A percentile compares a stretch with the other conserved stretches of the same genome.
Evolutionary conservation across 2,329 filamentous ascomycete genomes (phyloP).

Genomic region (Claviceps digitariae): DNA sequence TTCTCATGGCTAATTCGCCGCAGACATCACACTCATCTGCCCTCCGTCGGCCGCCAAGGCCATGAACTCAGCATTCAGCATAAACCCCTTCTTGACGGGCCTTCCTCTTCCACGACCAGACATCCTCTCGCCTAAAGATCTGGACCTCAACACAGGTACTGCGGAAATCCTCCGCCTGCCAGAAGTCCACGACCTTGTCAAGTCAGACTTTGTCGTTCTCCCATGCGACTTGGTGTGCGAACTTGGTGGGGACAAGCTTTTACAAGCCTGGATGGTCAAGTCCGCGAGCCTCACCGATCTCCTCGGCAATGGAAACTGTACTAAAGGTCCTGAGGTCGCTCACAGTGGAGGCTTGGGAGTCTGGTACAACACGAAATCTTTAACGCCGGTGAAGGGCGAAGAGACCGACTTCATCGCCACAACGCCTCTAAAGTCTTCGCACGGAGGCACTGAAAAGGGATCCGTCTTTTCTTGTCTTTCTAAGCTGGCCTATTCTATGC

Average conservation of each 20-base stretch:
- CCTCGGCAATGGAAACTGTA: conserved; percentile 32
- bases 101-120: conserved; percentile 61
- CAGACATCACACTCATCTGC: conserved; percentile 50
- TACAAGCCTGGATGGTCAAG: conserved; percentile 87
- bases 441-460: conserved; percentile 30
- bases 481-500: conserved; percentile 74
- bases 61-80: conserved; percentile 57
- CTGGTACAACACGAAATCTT: conserved; percentile 76
- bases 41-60: conserved; percentile 52
- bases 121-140: conserved; percentile 59
- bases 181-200: conserved; percentile 67
- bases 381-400: conserved; percentile 69
- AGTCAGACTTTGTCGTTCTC: conserved; percentile 75
- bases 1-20: not conserved
- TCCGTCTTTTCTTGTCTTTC: conserved; percentile 56
- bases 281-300: conserved; percentile 54
- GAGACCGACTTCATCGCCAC: conserved; percentile 88
- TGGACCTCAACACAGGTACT: conserved; percentile 78
- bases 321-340: conserved; percentile 22
- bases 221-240: conserved; percentile 93
- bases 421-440: conserved; percentile 47
- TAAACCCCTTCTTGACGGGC: conserved; percentile 63
- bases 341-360: conserved; percentile 73
- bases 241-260: conserved; percentile 64
- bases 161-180: conserved; percentile 76